Evolutionary conservation across 2,329 filamentous ascomycete genomes (phyloP), one percentile per base, ranked within the genome.

Genomic region (Orbilia ellipsospora): DNA sequence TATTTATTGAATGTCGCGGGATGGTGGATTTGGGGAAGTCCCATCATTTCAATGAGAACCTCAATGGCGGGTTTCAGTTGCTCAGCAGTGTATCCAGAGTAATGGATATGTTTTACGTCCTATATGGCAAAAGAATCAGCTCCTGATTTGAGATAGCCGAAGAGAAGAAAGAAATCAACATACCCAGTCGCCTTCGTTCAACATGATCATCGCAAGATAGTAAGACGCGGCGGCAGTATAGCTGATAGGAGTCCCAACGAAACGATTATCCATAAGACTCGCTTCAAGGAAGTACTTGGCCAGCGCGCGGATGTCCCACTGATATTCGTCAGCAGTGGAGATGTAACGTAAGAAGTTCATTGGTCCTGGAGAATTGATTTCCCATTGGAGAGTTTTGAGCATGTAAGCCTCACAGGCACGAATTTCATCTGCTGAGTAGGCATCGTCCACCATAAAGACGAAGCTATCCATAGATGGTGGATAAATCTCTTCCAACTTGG

Each of bases 401-500:
- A 99, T 99, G 85, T 97, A 98, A 12, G 94, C 90, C 84, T 99
- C 95, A 0, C 95, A 95, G 85, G 78, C 98, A 87, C 36, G 48
- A 69, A 99, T 94, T 84, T 98, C 95, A 69, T 97, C 94, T 15
- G 88, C 87, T 2, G 88, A 91, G 83, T 97, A 99, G 66, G 93
- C 93, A 51, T 90, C 88, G 81, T 99, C 95, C 48, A 99, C 95
- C 94, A 99, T 98, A 85, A 94, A 98, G 74, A 97, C 92, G 80
- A 99, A 96, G 85, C 99, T 95, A 77, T 91, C 88, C 20, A 99
- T 89, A 0, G 94, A 23, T 94, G 95, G 82, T 94, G 97, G 54
- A 83, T 97, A 96, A 85, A 99, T 97, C 84, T 99, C 95, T 83
- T 99, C 95, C 81, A 97, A 99, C 84, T 99, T 99, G 79, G 95